These are phyloP conservation scores for Artemisia argyi DNA, from an alignment of 129 eudicot species.

Conservation along the genomic window DNA sequence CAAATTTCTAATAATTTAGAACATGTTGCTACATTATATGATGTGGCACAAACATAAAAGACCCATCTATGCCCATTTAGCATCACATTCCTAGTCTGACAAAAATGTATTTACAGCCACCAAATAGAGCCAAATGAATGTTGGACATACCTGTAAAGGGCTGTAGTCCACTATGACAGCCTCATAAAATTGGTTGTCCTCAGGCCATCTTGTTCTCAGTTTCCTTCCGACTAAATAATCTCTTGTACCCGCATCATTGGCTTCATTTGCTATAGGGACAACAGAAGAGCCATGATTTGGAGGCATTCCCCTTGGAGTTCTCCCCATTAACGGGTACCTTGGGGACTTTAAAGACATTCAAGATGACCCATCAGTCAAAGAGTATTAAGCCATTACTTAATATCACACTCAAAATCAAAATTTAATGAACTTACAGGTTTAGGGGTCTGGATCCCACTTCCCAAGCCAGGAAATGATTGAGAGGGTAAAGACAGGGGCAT, in stretches of 20 bases:
- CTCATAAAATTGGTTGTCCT: constrained; percentile 83
- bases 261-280: constrained; percentile 39
- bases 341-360: constrained; percentile 34
- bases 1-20: background rate
- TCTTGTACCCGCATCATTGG: constrained; percentile 44
- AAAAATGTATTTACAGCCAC: too few relatives aligned
- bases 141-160: background rate
- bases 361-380: constrained; percentile 20
- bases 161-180: constrained; percentile 33
- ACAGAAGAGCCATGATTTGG: constrained; percentile 48
- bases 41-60: background rate
- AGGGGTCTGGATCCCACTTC: constrained; percentile 56
- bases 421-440: constrained; percentile 51
- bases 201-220: constrained; percentile 95
- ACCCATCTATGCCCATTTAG: too few relatives aligned
- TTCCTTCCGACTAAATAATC: constrained; percentile 77
- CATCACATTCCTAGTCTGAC: too few relatives aligned
- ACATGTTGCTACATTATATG: background rate
- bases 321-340: constrained; percentile 43
- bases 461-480: constrained; percentile 53
- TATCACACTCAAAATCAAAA: background rate
- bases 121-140: too few relatives aligned
- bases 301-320: constrained; percentile 46
- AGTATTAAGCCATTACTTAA: background rate
- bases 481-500: constrained; percentile 43